A percentile compares a stretch with the other conserved stretches of the same genome.
Conservation (phyloP, 1,139 yeast genomes). For the Pichiaceae sp. region DNA sequence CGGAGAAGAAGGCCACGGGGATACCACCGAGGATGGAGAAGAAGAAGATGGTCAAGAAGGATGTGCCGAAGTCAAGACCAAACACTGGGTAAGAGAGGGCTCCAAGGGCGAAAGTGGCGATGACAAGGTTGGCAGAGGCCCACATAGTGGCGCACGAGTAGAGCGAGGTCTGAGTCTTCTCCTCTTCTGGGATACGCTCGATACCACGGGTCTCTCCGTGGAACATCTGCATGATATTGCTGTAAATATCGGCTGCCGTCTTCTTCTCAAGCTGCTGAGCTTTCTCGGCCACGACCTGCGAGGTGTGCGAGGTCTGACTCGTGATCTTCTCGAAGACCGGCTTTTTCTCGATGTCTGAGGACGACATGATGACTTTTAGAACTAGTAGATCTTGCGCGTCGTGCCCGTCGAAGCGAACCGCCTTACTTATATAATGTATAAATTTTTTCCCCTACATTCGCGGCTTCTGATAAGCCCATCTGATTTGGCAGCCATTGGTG, state of each 20-base stretch:
- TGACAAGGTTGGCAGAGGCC: slow-evolving; percentile 85
- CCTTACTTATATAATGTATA: no score
- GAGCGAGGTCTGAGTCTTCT: slow-evolving; percentile 52
- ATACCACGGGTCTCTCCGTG: slow-evolving; percentile 62
- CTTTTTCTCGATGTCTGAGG: slow-evolving; percentile 15
- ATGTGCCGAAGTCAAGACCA: slow-evolving; percentile 30
- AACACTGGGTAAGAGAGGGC: slow-evolving; percentile 62
- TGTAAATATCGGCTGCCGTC: slow-evolving; percentile 9
- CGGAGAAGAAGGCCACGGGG: slow-evolving; percentile 77
- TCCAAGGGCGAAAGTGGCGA: slow-evolving; percentile 78
- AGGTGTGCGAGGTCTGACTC: slow-evolving; percentile 9
- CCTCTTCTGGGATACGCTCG: slow-evolving; percentile 60
- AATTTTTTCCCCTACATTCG: neutral
- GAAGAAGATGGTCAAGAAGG: slow-evolving; percentile 39
- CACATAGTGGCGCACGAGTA: slow-evolving; percentile 82
- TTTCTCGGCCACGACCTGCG: slow-evolving; percentile 14
- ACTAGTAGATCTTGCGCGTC: no score
- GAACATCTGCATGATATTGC: slow-evolving; percentile 18
- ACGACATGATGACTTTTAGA: neutral
- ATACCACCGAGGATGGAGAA: slow-evolving; percentile 65
- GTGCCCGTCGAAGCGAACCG: no score
- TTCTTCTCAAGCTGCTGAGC: slow-evolving; percentile 11
- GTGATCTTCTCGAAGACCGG: slow-evolving; percentile 10
- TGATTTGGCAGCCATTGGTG: neutral
- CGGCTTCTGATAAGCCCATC: neutral